phyloP scores from a whole-genome alignment of 257 asterid genomes.

The Solanum paucissectum region DNA sequence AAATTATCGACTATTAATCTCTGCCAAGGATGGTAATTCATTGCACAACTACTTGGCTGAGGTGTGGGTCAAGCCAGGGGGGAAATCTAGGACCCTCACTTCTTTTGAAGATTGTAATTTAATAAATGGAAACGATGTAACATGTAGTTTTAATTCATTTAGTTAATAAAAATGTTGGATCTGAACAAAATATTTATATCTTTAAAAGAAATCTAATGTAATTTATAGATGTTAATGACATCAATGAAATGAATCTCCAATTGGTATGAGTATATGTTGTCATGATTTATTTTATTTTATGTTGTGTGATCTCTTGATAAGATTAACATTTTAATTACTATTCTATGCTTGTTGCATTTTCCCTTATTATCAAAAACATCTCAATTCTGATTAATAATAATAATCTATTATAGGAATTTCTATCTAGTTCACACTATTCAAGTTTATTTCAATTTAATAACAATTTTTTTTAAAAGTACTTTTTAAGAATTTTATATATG shows the following conservation, averaged over 20 bases:
- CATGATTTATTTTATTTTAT: no score
- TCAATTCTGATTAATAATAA: no score
- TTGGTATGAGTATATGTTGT: neutral
- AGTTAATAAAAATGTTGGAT: neutral
- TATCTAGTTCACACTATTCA: neutral
- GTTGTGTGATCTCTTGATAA: neutral
- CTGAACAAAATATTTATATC: neutral
- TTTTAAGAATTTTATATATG: neutral
- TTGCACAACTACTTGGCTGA: neutral
- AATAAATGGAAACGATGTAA: accelerated
- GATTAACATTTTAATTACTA: neutral
- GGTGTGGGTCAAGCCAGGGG: neutral
- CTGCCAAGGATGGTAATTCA: neutral
- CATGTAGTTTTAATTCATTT: neutral
- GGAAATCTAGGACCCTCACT: neutral
- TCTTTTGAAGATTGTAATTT: neutral
- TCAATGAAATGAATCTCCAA: neutral
- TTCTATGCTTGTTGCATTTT: neutral
- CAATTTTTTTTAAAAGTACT: neutral
- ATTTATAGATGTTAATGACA: no score
- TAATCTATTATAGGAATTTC: neutral
- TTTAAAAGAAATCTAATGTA: no score
- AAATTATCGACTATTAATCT: neutral
- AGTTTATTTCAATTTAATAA: neutral
- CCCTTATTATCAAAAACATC: neutral